A percentile compares a stretch with the other conserved stretches of the same genome.
Evolutionary conservation across 306 rosid genomes (phyloP).

Genomic region (Trifolium dubium): DNA sequence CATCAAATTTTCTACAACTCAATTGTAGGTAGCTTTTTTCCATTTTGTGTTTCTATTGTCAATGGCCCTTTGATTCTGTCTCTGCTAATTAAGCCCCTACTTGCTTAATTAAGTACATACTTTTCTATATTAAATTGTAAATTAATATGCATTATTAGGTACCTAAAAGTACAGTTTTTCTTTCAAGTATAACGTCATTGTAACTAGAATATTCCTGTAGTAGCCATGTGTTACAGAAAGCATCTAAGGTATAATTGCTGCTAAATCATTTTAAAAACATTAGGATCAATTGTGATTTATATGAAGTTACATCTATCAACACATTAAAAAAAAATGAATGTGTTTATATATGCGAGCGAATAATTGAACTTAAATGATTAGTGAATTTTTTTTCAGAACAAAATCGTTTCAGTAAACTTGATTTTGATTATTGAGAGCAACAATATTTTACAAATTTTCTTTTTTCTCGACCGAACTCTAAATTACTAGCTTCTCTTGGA

Average conservation of each 20-base stretch:
- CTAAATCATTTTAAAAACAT: slow-evolving; percentile 20
- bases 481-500: too few relatives aligned
- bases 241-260: slow-evolving; percentile 44
- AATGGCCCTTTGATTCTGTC: slow-evolving; percentile 10
- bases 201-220: slow-evolving; percentile 48
- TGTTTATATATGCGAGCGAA: not conserved
- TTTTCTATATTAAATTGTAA: not conserved
- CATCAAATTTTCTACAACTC: slow-evolving; percentile 32
- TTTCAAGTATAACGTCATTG: slow-evolving; percentile 32
- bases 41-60: not conserved
- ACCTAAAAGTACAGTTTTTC: slow-evolving; percentile 37
- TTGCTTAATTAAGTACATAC: slow-evolving; percentile 12
- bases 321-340: slow-evolving; percentile 26
- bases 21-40: slow-evolving; percentile 8
- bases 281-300: slow-evolving; percentile 34
- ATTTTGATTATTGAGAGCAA: too few relatives aligned
- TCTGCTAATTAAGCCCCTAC: not conserved
- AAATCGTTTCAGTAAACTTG: too few relatives aligned
- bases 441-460: too few relatives aligned
- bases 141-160: slow-evolving; percentile 30
- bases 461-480: too few relatives aligned
- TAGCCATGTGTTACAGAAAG: slow-evolving; percentile 43
- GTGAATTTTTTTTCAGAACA: too few relatives aligned
- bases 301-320: slow-evolving; percentile 40
- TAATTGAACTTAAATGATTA: too few relatives aligned